These are phyloP conservation scores for Eucalyptus caleyi DNA, from an alignment of 345 rosid species.

Conservation along the genomic window DNA sequence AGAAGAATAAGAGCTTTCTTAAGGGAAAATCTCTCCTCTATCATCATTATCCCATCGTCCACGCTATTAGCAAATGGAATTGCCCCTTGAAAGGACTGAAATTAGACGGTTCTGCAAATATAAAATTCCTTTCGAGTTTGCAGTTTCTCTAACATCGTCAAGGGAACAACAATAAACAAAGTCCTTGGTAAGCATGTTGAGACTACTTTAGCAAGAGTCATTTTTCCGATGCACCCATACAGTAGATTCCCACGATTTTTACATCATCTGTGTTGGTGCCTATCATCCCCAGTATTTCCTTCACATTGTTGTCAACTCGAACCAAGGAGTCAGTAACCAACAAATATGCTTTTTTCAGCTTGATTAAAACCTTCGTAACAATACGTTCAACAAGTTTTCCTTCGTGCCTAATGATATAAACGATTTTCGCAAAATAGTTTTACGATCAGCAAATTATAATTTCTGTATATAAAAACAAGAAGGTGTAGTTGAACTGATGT, in stretches of 20 bases:
- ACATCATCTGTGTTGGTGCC: neutral
- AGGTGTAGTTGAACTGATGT: too few species aligned
- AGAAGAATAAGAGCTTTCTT: neutral
- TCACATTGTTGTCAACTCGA: neutral
- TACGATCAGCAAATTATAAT: too few species aligned
- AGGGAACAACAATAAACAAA: neutral
- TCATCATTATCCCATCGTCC: accelerated
- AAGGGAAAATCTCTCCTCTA: neutral
- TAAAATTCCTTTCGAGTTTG: neutral
- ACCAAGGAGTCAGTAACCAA: neutral
- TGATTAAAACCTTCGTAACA: neutral
- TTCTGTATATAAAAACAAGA: too few species aligned
- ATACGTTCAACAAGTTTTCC: neutral
- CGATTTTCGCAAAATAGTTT: too few species aligned
- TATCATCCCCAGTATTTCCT: neutral
- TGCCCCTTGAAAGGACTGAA: accelerated
- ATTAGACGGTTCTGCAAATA: neutral
- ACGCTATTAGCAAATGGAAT: accelerated
- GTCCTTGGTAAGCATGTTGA: neutral
- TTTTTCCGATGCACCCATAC: neutral
- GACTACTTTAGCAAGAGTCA: neutral
- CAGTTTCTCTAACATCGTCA: neutral
- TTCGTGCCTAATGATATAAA: too few species aligned
- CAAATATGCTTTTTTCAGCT: neutral
- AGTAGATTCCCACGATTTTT: neutral